Evolutionary conservation across 352 stramenopile genomes (phyloP), one percentile per base, ranked within the genome.

Genomic region (Phytopythium mirpurense): DNA sequence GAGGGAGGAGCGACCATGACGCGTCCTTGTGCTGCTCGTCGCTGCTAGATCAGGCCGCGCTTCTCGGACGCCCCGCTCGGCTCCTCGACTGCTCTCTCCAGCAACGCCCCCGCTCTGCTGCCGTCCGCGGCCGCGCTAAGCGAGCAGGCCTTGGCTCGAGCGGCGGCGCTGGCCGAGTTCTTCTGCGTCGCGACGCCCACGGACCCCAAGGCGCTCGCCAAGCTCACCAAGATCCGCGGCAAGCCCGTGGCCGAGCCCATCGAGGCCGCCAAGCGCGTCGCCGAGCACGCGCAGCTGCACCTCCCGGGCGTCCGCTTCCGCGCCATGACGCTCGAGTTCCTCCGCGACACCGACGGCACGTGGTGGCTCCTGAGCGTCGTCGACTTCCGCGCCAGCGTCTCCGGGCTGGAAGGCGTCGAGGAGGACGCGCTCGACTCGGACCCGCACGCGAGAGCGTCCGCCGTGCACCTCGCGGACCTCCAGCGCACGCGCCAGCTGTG

Each of bases 311-410:
- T 93, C n/a, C 65, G 60, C 27, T 74, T 93, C 40, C 49, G 67
- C 5, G 62, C 74, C 8, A 75, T 93, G 60, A 74, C 66, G 1
- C 68, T 61, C 0, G 83, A 91, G 51, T 91, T 91, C 42, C 80
- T 90, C 51, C 87, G 88, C 31, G 78, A 88, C 54, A 62, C 34
- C 2, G 44, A 45, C 24, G 79, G 77, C 2, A 56, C 56, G 1
- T 93, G 83, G 83, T 93, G 77, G 80, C 72, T 89, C 38, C 79
- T 82, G 27, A 67, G 79, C 5, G 71, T 88, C 3, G 63, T 85
- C 8, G 56, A 73, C 15, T 90, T 89, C 23, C 54, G 74, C 8
- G 76, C 73, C 1, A 67, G 53, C 19, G 61, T 23, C 21, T 34
- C 60, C 6, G 60, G 62, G 12, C 48, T 57, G n/a, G 29, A 48